Base-by-base conservation (phyloP, 139 green algal genomes). In the Volvox reticuliferus region DNA sequence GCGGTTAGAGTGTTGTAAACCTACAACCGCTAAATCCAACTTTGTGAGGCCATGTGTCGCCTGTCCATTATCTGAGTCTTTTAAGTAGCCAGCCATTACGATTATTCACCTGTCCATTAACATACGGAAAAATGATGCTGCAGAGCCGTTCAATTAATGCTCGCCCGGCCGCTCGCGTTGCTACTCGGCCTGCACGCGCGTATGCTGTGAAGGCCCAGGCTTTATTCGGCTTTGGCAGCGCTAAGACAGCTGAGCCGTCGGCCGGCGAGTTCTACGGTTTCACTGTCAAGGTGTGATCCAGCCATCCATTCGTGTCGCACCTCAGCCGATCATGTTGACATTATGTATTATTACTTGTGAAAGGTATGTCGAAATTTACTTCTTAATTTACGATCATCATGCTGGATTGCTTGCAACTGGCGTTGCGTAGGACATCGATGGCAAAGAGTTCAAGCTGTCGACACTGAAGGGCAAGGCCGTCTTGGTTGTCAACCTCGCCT, bases 391-490 rank as follows among this genome's bases (percentile, higher is more conserved):
- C 37, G 18, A 12, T 50, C 9, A 73, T 26, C 16, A 73, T 24
- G 24, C 24, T 5, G 24, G 6, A 5, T 73, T 30, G 21, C 65
- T 77, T 9, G 12, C 50, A 30, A 37, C 80, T 33, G 37, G 65
- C 65, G 62, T 82, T 55, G 22, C 30, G 18, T 81, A 93, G 90
- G 90, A 94, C 65, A 94, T 94, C 71, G 92, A 94, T 83, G 88
- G 88, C 83, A 92, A 92, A 82, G 22, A 67, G 28, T 79, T 91
- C 68, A 88, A 90, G 61, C 30, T 94, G 28, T 61, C 75, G 26
- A 86, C 92, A 67, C 96, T 94, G 83, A 95, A 95, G 93, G 92
- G 92, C 81, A 97, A 98, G 90, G 96, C 97, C 9, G 78, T 96
- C 55, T 91, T 98, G 21, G 86, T 96, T 12, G 92, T 97, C 44